Evolutionary conservation across 2,329 filamentous ascomycete species (phyloP).

Genomic region (Fusarium sp.): DNA sequence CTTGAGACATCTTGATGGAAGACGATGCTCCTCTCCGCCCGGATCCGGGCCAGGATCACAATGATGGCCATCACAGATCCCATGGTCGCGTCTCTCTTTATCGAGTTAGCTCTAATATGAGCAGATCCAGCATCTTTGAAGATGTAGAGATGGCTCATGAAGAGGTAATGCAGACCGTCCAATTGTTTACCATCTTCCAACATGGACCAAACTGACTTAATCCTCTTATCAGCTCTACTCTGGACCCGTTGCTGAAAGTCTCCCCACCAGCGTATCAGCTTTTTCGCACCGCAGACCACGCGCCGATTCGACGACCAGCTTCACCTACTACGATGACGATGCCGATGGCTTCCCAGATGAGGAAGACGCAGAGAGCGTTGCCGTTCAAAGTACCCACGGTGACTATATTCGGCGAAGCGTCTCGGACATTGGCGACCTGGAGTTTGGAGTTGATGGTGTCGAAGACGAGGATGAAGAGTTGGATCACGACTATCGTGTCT

Average conservation of each 20-base stretch:
- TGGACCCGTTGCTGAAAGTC: conserved; percentile 92
- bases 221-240: conserved; percentile 74
- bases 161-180: conserved; percentile 69
- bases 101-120: conserved; percentile 76
- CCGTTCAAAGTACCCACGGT: conserved; percentile 35
- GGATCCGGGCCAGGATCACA: conserved; percentile 29
- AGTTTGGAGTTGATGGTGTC: conserved; percentile 54
- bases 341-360: conserved; percentile 51
- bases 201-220: conserved; percentile 11
- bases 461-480: conserved; percentile 55
- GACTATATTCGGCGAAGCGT: conserved; percentile 47
- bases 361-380: conserved; percentile 48
- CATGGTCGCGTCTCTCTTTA: conserved; percentile 61
- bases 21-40: conserved; percentile 41
- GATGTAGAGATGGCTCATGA: conserved; percentile 99
- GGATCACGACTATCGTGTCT: conserved; percentile 56
- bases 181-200: background rate
- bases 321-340: conserved; percentile 86
- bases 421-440: conserved; percentile 55
- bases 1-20: conserved; percentile 43
- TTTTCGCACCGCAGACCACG: conserved; percentile 87
- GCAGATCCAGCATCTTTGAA: conserved; percentile 84
- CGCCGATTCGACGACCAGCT: conserved; percentile 88
- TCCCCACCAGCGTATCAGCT: conserved; percentile 93
- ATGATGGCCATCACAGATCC: conserved; percentile 29